These are phyloP conservation scores for Acacia confusa DNA, from an alignment of 306 rosid species.

Conservation along the genomic window DNA sequence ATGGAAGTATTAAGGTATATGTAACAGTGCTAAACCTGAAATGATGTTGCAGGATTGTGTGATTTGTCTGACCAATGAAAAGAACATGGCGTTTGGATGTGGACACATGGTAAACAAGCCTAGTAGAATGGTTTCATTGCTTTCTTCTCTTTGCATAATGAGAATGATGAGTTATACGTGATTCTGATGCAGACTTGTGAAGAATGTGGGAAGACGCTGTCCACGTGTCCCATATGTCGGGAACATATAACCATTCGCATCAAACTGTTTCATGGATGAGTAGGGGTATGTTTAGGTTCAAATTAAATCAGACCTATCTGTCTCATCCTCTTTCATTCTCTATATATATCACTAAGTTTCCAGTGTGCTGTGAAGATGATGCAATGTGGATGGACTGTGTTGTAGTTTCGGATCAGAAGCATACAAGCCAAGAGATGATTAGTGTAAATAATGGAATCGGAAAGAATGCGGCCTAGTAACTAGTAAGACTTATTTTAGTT, in stretches of 20 bases:
- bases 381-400: neutral
- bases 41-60: neutral
- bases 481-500: too few species aligned
- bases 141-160: neutral
- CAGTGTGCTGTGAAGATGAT: neutral
- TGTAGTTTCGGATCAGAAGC: neutral
- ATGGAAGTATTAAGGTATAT: neutral
- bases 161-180: neutral
- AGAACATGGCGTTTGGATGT: slow-evolving; percentile 26
- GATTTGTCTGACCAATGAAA: slow-evolving; percentile 26
- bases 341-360: neutral
- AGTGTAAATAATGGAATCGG: too few species aligned
- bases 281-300: neutral
- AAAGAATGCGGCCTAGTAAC: too few species aligned
- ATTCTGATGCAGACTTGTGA: slow-evolving; percentile 19
- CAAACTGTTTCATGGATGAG: slow-evolving; percentile 23
- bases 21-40: neutral
- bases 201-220: slow-evolving; percentile 13
- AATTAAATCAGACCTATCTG: neutral
- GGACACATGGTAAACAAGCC: slow-evolving; percentile 29
- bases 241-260: neutral
- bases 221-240: slow-evolving; percentile 19
- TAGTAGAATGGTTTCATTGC: neutral
- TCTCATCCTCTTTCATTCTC: neutral
- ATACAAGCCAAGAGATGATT: neutral